Base-by-base conservation (phyloP, 805 yeast genomes). In the Schwanniomyces vanrijiae region DNA sequence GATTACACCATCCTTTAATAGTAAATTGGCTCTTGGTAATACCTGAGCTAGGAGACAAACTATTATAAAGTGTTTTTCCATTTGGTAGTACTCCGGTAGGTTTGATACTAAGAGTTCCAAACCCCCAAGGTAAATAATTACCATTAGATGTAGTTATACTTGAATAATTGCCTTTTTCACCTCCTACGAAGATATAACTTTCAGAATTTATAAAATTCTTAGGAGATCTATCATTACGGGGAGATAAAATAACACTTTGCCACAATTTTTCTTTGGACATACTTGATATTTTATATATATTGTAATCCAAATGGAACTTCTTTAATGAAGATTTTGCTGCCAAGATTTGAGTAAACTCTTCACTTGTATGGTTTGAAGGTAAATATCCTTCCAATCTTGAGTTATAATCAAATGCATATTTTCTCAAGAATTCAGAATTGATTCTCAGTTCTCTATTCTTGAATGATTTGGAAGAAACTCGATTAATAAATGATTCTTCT, bases 191-290 rank as follows among this genome's bases (percentile, higher is more conserved):
- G 8, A 64, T 44, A 49, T 62, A 64, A 18, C 45, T 24, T n/a
- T 52, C 47, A 37, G 51, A 46, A 48, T 64, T 60, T 10, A 69
- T 55, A 19, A 45, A 33, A 11, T 34, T 21, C 6, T 39, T 20
- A 1, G 71, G 72, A 8, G 58, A 49, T 1, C 55, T 49, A 52
- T 81, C 87, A 1, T 51, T 47, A 38, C 85, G 65, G 20, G 86
- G 84, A 3, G 77, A 75, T 26, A 82, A 58, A 4, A 82, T 69
- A 13, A 82, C 82, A 43, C 68, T 71, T 31, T 70, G 67, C 84
- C 84, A 81, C 40, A 81, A 60, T 55, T 78, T 75, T 39, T 79
- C 80, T 45, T 80, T 64, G 3, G 80, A 69, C 14, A 69, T 46
- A 7, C 68, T 57, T 1, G 78, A 77, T 19, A 80, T 53, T 41